phyloP scores from a whole-genome alignment of 1,284 basidiomycete species.

The Irpex sp. region DNA sequence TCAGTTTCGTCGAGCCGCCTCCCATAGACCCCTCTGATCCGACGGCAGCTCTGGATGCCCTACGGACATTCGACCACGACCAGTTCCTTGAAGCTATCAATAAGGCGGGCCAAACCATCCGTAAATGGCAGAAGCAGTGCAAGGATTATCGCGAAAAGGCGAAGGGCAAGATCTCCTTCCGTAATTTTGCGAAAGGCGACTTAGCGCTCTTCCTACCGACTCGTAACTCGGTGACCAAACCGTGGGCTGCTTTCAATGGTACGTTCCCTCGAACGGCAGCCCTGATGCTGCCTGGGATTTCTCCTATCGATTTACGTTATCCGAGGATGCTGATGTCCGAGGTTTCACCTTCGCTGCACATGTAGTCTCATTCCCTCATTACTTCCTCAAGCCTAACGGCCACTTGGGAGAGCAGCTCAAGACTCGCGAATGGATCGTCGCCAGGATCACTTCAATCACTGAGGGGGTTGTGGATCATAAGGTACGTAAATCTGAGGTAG shows the following conservation, averaged over 20 bases:
- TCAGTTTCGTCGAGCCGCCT: conserved; percentile 58
- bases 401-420: conserved; percentile 83
- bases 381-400: conserved; percentile 88
- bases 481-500: conserved; percentile 35
- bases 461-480: conserved; percentile 81
- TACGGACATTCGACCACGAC: conserved; percentile 78
- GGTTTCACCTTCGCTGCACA: conserved; percentile 27
- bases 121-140: conserved; percentile 96
- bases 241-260: conserved; percentile 98
- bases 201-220: conserved; percentile 95
- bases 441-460: conserved; percentile 84
- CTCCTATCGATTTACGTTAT: conserved; percentile 16
- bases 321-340: conserved; percentile 30
- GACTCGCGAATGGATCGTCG: conserved; percentile 91
- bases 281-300: conserved; percentile 1
- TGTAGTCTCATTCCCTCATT: conserved; percentile 91
- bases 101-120: conserved; percentile 81
- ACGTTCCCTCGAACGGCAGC: conserved; percentile 22
- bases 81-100: conserved; percentile 78
- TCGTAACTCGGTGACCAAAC: conserved; percentile 85
- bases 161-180: conserved; percentile 91
- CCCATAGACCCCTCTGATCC: conserved; percentile 76
- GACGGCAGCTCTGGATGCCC: conserved; percentile 57
- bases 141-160: conserved; percentile 90
- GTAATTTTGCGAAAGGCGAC: conserved; percentile 91